Conservation (phyloP, 768 basidiomycete genomes). For the Tricholoma saponaceum region DNA sequence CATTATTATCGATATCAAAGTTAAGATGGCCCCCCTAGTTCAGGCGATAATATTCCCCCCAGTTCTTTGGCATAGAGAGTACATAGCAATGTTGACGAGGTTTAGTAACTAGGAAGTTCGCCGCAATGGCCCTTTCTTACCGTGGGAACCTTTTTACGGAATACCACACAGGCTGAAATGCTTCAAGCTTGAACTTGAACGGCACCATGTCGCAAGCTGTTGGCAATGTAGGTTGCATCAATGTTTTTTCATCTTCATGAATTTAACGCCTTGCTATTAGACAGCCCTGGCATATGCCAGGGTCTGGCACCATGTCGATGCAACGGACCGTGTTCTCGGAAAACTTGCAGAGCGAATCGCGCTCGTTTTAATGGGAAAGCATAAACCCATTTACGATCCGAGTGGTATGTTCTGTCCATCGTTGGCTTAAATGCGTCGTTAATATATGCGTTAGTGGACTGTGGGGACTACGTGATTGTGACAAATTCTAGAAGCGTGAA, state of each 20-base stretch:
- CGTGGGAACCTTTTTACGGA: neutral
- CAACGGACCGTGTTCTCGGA: conserved; percentile 86
- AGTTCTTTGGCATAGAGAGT: too few species aligned
- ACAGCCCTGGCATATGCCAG: conserved; percentile 95
- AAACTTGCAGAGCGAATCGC: conserved; percentile 94
- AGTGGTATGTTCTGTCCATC: conserved; percentile 50
- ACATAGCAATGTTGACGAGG: too few species aligned
- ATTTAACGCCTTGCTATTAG: conserved; percentile 33
- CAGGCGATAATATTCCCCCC: too few species aligned
- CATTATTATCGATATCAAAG: too few species aligned
- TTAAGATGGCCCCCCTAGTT: too few species aligned
- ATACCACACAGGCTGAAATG: neutral
- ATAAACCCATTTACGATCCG: conserved; percentile 96
- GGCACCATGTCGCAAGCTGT: conserved; percentile 71
- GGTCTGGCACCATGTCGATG: conserved; percentile 95
- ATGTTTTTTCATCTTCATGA: neutral
- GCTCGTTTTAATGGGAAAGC: conserved; percentile 96
- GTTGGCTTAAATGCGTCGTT: neutral
- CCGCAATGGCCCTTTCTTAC: too few species aligned
- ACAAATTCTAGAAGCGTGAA: conserved; percentile 82
- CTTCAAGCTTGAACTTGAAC: neutral
- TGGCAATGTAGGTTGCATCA: conserved; percentile 62
- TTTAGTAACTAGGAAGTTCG: too few species aligned
- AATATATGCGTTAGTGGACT: conserved; percentile 62
- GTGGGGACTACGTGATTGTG: conserved; percentile 96